Percentiles rank a stretch among this genome's conserved stretches.
phyloP scores from a whole-genome alignment of 257 asterid genomes.

The Solanum raphanifolium region DNA sequence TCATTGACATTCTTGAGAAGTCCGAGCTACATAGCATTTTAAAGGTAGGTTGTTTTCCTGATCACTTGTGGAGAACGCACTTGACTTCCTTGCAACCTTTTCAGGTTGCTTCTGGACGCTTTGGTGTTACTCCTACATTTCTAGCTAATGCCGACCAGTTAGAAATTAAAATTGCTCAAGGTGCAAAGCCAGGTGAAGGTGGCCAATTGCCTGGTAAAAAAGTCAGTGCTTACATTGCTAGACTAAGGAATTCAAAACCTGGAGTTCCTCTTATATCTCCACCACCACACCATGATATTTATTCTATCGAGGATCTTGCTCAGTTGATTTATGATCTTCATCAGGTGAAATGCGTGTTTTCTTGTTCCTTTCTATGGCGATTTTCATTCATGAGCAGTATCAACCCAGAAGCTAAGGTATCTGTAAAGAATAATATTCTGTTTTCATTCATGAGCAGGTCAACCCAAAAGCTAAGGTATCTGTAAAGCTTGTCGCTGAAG shows the following conservation, averaged over 20 bases:
- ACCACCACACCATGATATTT: constrained; percentile 98
- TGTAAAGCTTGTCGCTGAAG: constrained; percentile 96
- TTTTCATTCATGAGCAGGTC: constrained; percentile 42
- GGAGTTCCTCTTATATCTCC: constrained; percentile 99
- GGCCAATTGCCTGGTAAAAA: constrained; percentile 99
- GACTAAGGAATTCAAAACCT: constrained; percentile 96
- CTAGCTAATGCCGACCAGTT: constrained; percentile 94
- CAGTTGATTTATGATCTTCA: constrained; percentile 97
- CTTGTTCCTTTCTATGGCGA: not conserved
- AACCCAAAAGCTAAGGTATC: constrained; percentile 96
- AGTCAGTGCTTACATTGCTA: constrained; percentile 97
- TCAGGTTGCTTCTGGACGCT: constrained; percentile 98
- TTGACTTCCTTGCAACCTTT: not conserved
- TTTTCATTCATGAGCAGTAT: constrained; percentile 34
- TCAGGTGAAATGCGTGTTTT: constrained; percentile 46
- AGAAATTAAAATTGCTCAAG: constrained; percentile 96
- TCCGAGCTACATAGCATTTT: not conserved
- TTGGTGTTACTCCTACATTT: constrained; percentile 98
- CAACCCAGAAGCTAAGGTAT: constrained; percentile 86
- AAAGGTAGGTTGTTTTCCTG: not conserved
- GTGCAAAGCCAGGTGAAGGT: constrained; percentile 99
- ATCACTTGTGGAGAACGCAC: not conserved
- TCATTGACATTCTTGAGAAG: not conserved
- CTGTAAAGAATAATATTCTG: constrained; percentile 14
- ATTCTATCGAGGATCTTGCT: constrained; percentile 99